Evolutionary conservation across 257 asterid genomes (phyloP), one percentile per base, ranked within the genome.

Genomic region (Penstemon eatonii): DNA sequence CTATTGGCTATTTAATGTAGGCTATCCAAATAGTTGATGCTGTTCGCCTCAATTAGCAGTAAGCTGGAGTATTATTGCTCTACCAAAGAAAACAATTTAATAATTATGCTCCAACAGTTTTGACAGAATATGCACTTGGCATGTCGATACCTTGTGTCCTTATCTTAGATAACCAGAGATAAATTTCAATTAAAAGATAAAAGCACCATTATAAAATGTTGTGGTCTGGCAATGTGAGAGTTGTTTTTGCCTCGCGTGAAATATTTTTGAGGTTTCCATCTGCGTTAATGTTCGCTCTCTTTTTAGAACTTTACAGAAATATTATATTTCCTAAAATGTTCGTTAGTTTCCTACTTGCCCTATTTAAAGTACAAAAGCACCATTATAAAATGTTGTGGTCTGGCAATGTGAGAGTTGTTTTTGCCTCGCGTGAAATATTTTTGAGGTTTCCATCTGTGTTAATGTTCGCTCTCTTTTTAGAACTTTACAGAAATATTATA

Each of bases 391-490:
- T 13, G 45, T 7, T 10, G 6, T 51, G 54, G 56, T 55, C n/a
- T 4, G 42, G 54, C 41, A 42, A 3, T 3, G 3, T 13, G 66
- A 41, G 7, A 5, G 15, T 45, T 41, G 52, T 60, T 25, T 40
- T 40, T 42, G 50, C 66, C 39, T 40, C 18, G 41, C 15, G 33
- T 56, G 2, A 45, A 36, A 46, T 50, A 42, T 51, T 67, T 13
- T 7, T 56, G 8, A 18, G 8, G 61, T 51, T 25, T 2, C 33
- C 33, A 25, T 25, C 33, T 25, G 33, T 2, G 33, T 2, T 25
- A 25, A 69, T 71, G 10, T 74, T 52, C 7, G 46, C 63, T 55
- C 33, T 25, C 33, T 71, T 63, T 55, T 25, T 25, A 25, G 33
- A 25, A 25, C 2, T 25, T 25, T 25, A 25, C 33, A 25, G 33